A percentile compares a stretch with the other conserved stretches of the same genome.
phyloP scores from a whole-genome alignment of 495 filamentous ascomycete genomes.

The Chaetomidium leptoderma region DNA sequence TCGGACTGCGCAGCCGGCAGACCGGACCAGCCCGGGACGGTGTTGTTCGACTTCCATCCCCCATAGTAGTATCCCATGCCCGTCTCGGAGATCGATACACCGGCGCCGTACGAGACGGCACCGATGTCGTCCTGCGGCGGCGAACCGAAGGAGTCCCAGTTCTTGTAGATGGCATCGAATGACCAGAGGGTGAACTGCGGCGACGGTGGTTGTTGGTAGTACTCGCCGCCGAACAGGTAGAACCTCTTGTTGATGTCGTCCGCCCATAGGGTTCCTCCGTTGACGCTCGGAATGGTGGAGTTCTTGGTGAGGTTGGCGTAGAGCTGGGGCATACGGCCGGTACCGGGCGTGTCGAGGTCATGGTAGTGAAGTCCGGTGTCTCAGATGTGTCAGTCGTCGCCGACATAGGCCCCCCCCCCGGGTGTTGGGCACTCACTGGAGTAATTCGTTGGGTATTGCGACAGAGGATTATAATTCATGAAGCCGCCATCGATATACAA shows the following conservation, averaged over 20 bases:
- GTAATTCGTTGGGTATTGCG: slow-evolving; percentile 45
- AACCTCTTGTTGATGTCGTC: slow-evolving; percentile 51
- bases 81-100: slow-evolving; percentile 20
- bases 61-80: slow-evolving; percentile 38
- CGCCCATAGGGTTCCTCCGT: slow-evolving; percentile 48
- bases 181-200: slow-evolving; percentile 37
- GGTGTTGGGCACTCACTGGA: slow-evolving; percentile 37
- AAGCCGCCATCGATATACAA: slow-evolving; percentile 55
- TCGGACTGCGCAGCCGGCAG: slow-evolving; percentile 35
- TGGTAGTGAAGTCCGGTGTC: slow-evolving; percentile 46
- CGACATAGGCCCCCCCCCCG: background rate
- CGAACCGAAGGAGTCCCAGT: slow-evolving; percentile 38
- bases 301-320: slow-evolving; percentile 50
- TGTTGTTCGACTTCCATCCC: slow-evolving; percentile 46
- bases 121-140: slow-evolving; percentile 18
- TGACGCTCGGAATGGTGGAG: slow-evolving; percentile 39
- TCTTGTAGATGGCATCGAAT: slow-evolving; percentile 44
- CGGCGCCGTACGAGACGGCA: slow-evolving; percentile 27
- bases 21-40: slow-evolving; percentile 43
- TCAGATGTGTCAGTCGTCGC: slow-evolving; percentile 17
- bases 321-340: slow-evolving; percentile 46
- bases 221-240: slow-evolving; percentile 52
- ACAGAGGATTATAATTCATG: slow-evolving; percentile 44
- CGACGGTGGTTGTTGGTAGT: slow-evolving; percentile 32
- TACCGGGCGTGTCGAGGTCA: slow-evolving; percentile 41